Evolutionary conservation across 768 basidiomycete species (phyloP).

Genomic region (Sporobolomyces roseus): DNA sequence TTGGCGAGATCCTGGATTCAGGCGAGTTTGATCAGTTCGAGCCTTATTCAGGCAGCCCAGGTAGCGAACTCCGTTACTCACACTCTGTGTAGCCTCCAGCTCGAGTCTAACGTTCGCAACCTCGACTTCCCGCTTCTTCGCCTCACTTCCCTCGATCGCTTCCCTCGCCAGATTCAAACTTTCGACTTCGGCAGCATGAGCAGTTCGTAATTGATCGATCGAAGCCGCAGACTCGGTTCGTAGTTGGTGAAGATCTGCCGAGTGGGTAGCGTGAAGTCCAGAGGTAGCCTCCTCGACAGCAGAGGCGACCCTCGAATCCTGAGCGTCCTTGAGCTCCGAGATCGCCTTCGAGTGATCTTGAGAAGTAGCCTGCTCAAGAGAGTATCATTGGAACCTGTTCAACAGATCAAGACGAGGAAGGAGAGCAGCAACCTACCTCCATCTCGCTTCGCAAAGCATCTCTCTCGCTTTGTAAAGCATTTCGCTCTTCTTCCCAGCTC

Average conservation of each 20-base stretch:
- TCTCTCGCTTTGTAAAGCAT: constrained; percentile 20
- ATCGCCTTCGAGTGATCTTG: neutral
- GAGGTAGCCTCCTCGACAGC: constrained; percentile 6
- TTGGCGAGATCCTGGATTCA: constrained; percentile 66
- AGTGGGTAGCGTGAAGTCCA: constrained; percentile 70
- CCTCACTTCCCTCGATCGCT: constrained; percentile 54
- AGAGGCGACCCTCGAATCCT: too few relatives aligned
- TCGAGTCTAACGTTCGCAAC: constrained; percentile 58
- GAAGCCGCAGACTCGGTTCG: constrained; percentile 64
- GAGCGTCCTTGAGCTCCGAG: neutral
- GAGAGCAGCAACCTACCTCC: constrained; percentile 56
- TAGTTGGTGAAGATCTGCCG: constrained; percentile 66
- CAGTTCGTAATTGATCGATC: constrained; percentile 64
- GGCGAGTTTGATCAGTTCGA: too few relatives aligned
- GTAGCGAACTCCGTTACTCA: neutral
- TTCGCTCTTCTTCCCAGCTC: neutral
- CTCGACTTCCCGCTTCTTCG: constrained; percentile 54
- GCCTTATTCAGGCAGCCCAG: too few relatives aligned
- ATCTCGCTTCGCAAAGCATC: constrained; percentile 60
- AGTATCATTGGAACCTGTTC: neutral
- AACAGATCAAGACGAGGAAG: neutral
- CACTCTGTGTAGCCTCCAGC: constrained; percentile 66
- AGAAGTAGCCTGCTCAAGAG: neutral
- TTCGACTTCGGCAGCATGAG: constrained; percentile 62
- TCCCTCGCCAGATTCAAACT: constrained; percentile 60